Base-by-base conservation (phyloP, 352 stramenopile genomes). In the Globisporangium cederbergense region DNA sequence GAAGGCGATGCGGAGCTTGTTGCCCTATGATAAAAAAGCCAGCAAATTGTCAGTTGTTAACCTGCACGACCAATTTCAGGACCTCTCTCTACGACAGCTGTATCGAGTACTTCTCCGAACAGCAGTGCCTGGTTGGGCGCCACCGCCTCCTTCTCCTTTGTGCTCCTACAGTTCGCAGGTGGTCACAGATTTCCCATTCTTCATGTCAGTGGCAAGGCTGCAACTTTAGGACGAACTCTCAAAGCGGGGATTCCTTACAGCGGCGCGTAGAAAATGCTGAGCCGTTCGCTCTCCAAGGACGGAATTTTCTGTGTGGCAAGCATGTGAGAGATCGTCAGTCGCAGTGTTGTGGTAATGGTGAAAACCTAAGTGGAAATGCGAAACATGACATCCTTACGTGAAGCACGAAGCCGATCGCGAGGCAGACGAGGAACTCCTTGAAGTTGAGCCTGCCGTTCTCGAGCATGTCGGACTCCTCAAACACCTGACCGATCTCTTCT, bases 391-490 rank as follows among this genome's bases (percentile, higher is more conserved):
- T 3, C 16, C 78, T 53, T 74, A 94, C 86, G 32, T 95, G 86
- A 22, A 96, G 77, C 18, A 97, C 81, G 59, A 94, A 97, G 34
- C 78, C 84, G 32, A 97, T 91, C 0, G 84, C 88, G 47, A 97
- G 81, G 42, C 86, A 95, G 6, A 93, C 81, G 53, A 97, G 81
- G 46, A 96, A 96, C 68, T 96, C 89, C 58, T 94, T 95, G 66
- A 96, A 96, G 28, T 68, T 90, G 16, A 97, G 78, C 42, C 74
- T 74, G 52, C 86, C 86, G 60, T 88, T 83, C 60, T 94, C 79
- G 58, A 81, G 74, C 80, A 96, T 90, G 60, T 96, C 88, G 34
- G 87, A 92, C 60, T 95, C 87, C 49, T 90, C 67, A 54, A 92
- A 90, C 16, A 91, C 81, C 59, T 93, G 79, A 4, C 73, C 53